phyloP scores from a whole-genome alignment of 352 stramenopile species.

The Phytophthora tentaculata region DNA sequence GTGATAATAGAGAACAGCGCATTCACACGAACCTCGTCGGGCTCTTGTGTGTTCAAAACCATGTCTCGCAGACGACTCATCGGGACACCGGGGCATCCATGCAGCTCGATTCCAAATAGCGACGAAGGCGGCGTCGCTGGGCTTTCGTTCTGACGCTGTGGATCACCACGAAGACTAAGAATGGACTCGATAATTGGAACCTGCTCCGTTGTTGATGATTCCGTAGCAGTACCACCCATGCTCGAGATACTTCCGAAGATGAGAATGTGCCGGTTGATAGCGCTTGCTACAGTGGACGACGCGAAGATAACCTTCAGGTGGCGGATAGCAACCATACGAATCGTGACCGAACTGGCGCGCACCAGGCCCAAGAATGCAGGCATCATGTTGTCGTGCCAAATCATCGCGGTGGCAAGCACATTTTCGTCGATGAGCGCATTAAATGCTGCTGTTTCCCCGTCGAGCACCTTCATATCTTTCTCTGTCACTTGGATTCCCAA shows the following conservation, averaged over 20 bases:
- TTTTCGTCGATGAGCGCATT: constrained; percentile 67
- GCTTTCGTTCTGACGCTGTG: constrained; percentile 38
- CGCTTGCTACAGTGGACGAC: constrained; percentile 61
- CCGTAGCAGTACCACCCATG: constrained; percentile 63
- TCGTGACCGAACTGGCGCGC: constrained; percentile 57
- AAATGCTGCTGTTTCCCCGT: constrained; percentile 54
- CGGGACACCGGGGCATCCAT: constrained; percentile 53
- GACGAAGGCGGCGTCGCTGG: constrained; percentile 30
- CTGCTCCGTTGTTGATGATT: constrained; percentile 81
- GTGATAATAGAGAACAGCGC: constrained; percentile 74
- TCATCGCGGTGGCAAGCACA: constrained; percentile 50
- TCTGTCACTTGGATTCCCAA: constrained; percentile 75
- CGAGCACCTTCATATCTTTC: constrained; percentile 54
- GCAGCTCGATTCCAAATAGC: constrained; percentile 63
- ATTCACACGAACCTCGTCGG: constrained; percentile 71
- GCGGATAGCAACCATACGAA: constrained; percentile 67
- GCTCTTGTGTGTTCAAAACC: constrained; percentile 59
- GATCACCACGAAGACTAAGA: constrained; percentile 67
- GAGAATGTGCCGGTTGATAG: constrained; percentile 78
- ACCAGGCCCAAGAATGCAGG: constrained; percentile 65
- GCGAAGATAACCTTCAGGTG: constrained; percentile 75
- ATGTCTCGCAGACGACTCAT: constrained; percentile 76
- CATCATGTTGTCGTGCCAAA: constrained; percentile 79
- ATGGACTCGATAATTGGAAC: constrained; percentile 83
- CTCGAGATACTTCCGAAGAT: constrained; percentile 83